Percentiles rank a stretch among this genome's conserved stretches.
Evolutionary conservation across 2,329 filamentous ascomycete species (phyloP).

Genomic region (Pyricularia sp.): DNA sequence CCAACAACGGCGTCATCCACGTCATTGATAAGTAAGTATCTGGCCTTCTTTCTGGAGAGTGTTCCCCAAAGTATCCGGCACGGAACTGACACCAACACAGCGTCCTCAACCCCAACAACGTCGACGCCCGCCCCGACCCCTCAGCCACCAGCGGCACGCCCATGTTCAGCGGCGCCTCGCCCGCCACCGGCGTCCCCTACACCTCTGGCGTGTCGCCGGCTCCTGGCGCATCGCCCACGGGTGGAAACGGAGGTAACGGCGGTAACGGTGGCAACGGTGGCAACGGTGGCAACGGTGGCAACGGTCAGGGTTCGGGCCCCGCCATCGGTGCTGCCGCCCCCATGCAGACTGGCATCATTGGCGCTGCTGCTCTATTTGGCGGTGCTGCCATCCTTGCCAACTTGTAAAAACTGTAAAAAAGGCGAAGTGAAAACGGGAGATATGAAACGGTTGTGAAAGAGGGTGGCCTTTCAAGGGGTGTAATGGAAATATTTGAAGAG

Average conservation of each 20-base stretch:
- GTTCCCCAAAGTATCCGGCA: neutral
- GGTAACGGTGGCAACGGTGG: constrained; percentile 2
- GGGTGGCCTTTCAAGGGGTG: neutral
- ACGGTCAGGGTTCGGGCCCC: constrained; percentile 16
- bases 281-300: constrained; percentile 9
- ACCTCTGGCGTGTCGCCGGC: constrained; percentile 31
- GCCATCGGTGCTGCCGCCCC: constrained; percentile 17
- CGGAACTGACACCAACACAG: constrained; percentile 12
- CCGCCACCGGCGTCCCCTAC: constrained; percentile 35
- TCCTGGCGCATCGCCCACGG: constrained; percentile 21
- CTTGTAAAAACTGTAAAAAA: constrained; percentile 5
- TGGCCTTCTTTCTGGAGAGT: neutral
- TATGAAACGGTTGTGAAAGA: neutral
- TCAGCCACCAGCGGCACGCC: constrained; percentile 30
- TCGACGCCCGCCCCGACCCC: constrained; percentile 26
- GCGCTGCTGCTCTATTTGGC: constrained; percentile 32
- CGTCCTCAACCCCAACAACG: constrained; percentile 44
- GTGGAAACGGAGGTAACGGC: constrained; percentile 10
- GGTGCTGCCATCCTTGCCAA: constrained; percentile 21
- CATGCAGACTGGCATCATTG: constrained; percentile 24
- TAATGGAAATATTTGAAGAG: neutral
- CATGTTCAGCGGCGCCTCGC: constrained; percentile 40
- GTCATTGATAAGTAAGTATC: constrained; percentile 40
- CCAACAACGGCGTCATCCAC: constrained; percentile 43
- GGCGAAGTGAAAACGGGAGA: neutral